Evolutionary conservation across 2,329 filamentous ascomycete genomes (phyloP).

Genomic region (Fusarium pseudograminearum): DNA sequence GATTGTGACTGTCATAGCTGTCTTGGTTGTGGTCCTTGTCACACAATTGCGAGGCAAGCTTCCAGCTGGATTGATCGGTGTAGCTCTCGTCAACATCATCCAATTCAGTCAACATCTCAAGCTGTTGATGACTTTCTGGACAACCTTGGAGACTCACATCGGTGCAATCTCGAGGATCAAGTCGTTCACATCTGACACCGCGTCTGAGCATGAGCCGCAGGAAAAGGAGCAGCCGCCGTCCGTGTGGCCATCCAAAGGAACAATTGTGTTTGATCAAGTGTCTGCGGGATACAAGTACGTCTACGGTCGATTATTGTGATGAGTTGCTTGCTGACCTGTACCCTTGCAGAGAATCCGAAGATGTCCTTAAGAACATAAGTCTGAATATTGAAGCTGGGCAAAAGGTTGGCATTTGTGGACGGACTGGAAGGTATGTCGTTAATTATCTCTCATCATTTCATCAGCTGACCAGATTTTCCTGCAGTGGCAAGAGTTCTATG

Average conservation of each 20-base stretch:
- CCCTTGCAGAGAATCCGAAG: not conserved
- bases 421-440: slow-evolving; percentile 29
- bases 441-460: fast-evolving
- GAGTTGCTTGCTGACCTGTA: not conserved
- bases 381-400: slow-evolving; percentile 30
- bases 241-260: slow-evolving; percentile 86
- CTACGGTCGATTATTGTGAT: fast-evolving
- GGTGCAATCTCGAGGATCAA: slow-evolving; percentile 46
- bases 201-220: slow-evolving; percentile 29
- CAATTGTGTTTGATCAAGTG: slow-evolving; percentile 78
- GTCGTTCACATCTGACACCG: slow-evolving; percentile 31
- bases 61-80: slow-evolving; percentile 36
- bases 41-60: slow-evolving; percentile 31
- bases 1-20: slow-evolving; percentile 38
- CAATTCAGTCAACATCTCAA: slow-evolving; percentile 49
- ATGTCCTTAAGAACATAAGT: slow-evolving; percentile 19
- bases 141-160: slow-evolving; percentile 46
- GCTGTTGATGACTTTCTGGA: slow-evolving; percentile 51
- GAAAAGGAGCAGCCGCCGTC: slow-evolving; percentile 62
- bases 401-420: slow-evolving; percentile 37
- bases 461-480: not conserved
- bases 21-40: slow-evolving; percentile 34
- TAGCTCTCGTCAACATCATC: slow-evolving; percentile 47
- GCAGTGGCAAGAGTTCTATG: slow-evolving; percentile 62
- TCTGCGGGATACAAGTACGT: slow-evolving; percentile 32